These are phyloP conservation scores for Cyclotella baltica DNA, from an alignment of 108 stramenopile genomes.

Conservation along the genomic window DNA sequence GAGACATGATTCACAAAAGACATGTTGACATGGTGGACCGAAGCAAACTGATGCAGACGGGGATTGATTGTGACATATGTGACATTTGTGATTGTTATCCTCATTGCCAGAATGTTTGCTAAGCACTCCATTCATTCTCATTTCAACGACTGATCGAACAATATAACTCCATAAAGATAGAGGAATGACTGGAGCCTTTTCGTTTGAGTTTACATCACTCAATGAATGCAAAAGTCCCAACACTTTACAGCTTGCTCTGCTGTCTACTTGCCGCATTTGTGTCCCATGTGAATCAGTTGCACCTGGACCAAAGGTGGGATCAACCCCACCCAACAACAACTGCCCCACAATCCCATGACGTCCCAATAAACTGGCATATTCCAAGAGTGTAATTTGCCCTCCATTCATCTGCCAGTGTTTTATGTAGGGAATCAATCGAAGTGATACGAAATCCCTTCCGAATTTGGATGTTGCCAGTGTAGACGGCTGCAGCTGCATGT, in stretches of 20 bases:
- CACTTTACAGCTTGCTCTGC: conserved; percentile 43
- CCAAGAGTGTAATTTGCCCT: conserved; percentile 63
- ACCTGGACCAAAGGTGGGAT: conserved; percentile 57
- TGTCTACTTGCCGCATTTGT: background rate
- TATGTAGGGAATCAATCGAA: conserved; percentile 48
- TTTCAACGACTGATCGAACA: conserved; percentile 67
- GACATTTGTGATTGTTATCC: background rate
- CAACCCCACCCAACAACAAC: conserved; percentile 69
- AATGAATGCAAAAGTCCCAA: conserved; percentile 62
- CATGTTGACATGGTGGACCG: conserved; percentile 58
- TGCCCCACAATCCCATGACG: conserved; percentile 65
- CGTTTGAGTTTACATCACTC: background rate
- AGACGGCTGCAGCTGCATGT: conserved; percentile 28
- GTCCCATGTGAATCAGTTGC: conserved; percentile 10
- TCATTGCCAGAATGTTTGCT: background rate
- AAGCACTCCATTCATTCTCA: conserved; percentile 58
- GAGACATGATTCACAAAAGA: conserved; percentile 68
- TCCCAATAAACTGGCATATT: conserved; percentile 75
- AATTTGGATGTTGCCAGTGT: conserved; percentile 60
- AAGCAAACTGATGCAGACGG: conserved; percentile 22
- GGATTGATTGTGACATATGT: background rate
- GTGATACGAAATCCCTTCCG: conserved; percentile 44
- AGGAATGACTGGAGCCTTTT: conserved; percentile 41
- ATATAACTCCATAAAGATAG: conserved; percentile 67
- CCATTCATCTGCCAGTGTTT: background rate